Conservation (phyloP, 2,329 filamentous ascomycete species). For the Epichloe hybrida region DNA sequence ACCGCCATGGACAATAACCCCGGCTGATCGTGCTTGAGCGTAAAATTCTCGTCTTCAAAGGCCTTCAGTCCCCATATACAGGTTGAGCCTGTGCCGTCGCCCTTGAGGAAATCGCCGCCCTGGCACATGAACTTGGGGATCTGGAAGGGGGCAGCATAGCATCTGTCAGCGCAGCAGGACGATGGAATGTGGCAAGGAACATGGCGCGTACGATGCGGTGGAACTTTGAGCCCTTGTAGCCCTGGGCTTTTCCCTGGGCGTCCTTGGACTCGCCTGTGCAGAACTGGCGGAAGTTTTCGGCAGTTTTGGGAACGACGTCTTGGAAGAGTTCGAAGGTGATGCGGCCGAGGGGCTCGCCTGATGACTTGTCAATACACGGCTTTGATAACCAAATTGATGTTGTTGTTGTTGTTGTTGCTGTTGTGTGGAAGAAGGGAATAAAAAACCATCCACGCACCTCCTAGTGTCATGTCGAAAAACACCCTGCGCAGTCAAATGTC, state of each 20-base stretch:
- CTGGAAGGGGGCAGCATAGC: constrained; percentile 26
- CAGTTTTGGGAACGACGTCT: constrained; percentile 71
- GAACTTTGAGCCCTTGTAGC: constrained; percentile 91
- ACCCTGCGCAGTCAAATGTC: constrained; percentile 27
- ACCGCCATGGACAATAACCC: constrained; percentile 90
- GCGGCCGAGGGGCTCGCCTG: constrained; percentile 74
- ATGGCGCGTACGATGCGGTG: constrained; percentile 64
- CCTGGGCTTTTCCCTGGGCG: constrained; percentile 57
- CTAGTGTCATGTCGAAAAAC: constrained; percentile 69
- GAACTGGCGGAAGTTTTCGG: constrained; percentile 94
- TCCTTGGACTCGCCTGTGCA: constrained; percentile 89
- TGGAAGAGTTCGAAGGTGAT: constrained; percentile 86
- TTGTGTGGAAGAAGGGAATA: too few relatives aligned
- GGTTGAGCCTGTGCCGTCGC: constrained; percentile 78
- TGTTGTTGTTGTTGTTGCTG: too few relatives aligned
- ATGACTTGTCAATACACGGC: too few relatives aligned
- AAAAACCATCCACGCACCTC: constrained; percentile 39
- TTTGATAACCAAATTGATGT: too few relatives aligned
- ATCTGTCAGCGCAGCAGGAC: background rate
- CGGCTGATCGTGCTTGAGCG: constrained; percentile 59
- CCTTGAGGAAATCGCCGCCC: constrained; percentile 88
- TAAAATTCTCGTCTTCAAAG: constrained; percentile 88
- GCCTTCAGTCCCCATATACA: constrained; percentile 76
- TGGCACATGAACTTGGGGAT: constrained; percentile 97
- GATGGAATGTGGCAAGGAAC: background rate